Conservation (phyloP, 352 stramenopile genomes). For the Pythium aristosporum region DNA sequence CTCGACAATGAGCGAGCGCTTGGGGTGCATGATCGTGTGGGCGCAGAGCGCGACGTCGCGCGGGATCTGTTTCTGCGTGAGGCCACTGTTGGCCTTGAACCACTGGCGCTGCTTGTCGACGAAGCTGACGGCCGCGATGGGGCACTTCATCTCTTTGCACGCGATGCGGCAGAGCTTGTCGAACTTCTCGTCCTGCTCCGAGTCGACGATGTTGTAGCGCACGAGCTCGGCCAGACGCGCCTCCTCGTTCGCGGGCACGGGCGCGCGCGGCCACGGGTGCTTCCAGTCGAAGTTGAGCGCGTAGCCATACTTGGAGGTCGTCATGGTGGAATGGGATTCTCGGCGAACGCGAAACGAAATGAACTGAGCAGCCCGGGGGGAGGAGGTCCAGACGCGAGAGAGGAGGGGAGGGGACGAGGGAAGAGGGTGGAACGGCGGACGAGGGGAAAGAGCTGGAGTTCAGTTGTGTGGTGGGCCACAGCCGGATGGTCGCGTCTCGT, state of each 20-base stretch:
- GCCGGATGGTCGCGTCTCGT: constrained; percentile 6
- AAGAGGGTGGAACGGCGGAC: neutral
- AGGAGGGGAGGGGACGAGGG: neutral
- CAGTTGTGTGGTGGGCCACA: neutral
- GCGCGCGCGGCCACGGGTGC: constrained; percentile 77
- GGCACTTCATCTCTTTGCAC: constrained; percentile 89
- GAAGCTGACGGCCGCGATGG: constrained; percentile 83
- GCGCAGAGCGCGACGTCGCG: constrained; percentile 80
- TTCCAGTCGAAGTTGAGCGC: constrained; percentile 84
- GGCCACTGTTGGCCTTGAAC: constrained; percentile 85
- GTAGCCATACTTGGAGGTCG: constrained; percentile 66
- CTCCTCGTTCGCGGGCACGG: constrained; percentile 70
- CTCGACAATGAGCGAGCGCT: constrained; percentile 76
- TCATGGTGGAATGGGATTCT: constrained; percentile 7
- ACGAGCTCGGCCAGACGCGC: constrained; percentile 60
- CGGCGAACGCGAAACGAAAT: constrained; percentile 15
- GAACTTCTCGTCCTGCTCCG: constrained; percentile 81
- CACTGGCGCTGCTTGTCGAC: constrained; percentile 87
- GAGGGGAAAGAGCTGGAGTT: constrained; percentile 2
- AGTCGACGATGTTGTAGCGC: constrained; percentile 80
- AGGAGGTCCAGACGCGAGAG: neutral
- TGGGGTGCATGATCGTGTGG: constrained; percentile 87
- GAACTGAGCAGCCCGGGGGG: constrained; percentile 3
- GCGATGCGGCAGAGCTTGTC: constrained; percentile 86
- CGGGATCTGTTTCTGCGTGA: constrained; percentile 84